A percentile compares a stretch with the other conserved stretches of the same genome.
Conservation (phyloP, 1,284 basidiomycete genomes). For the Puccinia horiana region DNA sequence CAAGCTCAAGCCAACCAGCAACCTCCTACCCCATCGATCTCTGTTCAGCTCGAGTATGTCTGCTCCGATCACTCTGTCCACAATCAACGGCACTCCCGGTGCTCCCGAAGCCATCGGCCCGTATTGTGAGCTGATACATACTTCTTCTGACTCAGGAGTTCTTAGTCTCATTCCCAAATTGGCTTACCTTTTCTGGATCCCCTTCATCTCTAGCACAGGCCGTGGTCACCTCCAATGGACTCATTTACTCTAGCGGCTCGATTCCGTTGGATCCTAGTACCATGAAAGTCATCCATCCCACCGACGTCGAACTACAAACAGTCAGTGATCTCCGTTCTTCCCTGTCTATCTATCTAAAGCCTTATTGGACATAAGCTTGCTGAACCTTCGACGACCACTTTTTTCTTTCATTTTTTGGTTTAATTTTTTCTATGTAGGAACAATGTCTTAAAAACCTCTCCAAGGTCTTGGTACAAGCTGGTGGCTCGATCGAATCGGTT, state of each 20-base stretch:
- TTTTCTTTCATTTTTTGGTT: too few species aligned
- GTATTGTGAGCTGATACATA: conserved; percentile 52
- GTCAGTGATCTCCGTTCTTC: conserved; percentile 55
- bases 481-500: conserved; percentile 73
- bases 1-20: background rate
- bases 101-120: conserved; percentile 58
- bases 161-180: too few species aligned
- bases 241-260: conserved; percentile 86
- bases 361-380: too few species aligned
- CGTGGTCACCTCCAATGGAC: conserved; percentile 73
- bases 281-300: conserved; percentile 70
- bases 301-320: conserved; percentile 81
- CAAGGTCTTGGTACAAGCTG: conserved; percentile 78
- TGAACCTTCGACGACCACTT: too few species aligned
- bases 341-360: background rate
- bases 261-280: conserved; percentile 79
- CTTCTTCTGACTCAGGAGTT: too few species aligned
- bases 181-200: background rate
- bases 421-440: too few species aligned
- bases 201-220: conserved; percentile 65
- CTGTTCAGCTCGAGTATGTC: background rate
- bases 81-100: conserved; percentile 47
- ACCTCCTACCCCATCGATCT: background rate
- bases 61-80: background rate
- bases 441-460: conserved; percentile 85